Conservation (phyloP, 331 rosid species). For the Acacia concinna region DNA sequence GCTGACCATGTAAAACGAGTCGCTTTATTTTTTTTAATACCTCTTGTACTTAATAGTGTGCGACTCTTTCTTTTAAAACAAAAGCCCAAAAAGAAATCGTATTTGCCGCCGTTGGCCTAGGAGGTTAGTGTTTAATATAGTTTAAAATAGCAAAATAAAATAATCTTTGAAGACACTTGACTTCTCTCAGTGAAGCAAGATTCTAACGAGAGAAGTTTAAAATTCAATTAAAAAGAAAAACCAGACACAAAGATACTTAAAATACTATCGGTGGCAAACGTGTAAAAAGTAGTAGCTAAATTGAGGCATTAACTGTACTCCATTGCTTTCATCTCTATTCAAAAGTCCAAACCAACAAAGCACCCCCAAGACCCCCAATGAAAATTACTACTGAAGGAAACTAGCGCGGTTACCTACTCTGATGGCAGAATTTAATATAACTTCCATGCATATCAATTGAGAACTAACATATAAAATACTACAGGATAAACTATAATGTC, state of each 20-base stretch:
- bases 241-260: not conserved
- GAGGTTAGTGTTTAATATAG: not conserved
- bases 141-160: not conserved
- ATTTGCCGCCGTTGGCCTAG: too few species aligned
- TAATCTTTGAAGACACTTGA: not conserved
- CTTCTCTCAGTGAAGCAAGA: not conserved
- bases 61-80: not conserved
- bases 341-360: not conserved
- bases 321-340: not conserved
- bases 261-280: not conserved
- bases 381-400: conserved; percentile 12
- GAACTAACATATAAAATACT: not conserved
- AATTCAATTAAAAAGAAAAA: not conserved
- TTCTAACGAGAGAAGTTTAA: not conserved
- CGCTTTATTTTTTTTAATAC: not conserved
- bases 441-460: conserved; percentile 23
- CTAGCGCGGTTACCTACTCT: not conserved
- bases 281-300: not conserved
- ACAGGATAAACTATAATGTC: conserved; percentile 12
- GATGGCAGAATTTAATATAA: not conserved
- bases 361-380: not conserved
- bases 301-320: not conserved
- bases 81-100: not conserved
- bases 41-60: not conserved
- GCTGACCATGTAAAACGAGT: conserved; percentile 28